phyloP scores from a whole-genome alignment of 1,284 basidiomycete genomes.

The Ganoderma boninense region DNA sequence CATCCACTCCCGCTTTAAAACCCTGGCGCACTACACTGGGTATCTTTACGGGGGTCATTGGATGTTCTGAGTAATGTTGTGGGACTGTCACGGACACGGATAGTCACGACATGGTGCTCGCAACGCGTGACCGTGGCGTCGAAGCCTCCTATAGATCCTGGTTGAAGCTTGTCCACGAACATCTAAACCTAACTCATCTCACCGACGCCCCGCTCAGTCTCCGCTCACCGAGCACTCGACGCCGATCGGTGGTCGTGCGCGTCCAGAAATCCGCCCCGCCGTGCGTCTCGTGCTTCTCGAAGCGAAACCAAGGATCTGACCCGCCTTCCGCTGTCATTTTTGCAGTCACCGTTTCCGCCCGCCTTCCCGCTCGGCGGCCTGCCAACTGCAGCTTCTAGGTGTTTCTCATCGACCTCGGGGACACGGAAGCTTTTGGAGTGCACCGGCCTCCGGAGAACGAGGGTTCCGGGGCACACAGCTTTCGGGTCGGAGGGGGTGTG shows the following conservation, averaged over 20 bases:
- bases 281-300: neutral
- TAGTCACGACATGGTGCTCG: neutral
- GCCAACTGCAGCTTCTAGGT: neutral
- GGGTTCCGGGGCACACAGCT: neutral
- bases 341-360: neutral
- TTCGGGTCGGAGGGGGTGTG: neutral
- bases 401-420: neutral
- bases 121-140: constrained; percentile 6
- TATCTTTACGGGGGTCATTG: neutral
- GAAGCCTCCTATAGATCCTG: too few species aligned
- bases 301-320: neutral
- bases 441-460: neutral
- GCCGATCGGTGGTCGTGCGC: neutral
- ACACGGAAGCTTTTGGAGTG: neutral
- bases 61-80: neutral
- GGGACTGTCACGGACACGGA: neutral
- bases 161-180: neutral
- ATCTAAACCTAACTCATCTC: neutral
- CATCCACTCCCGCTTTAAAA: neutral
- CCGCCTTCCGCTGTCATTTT: neutral
- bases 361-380: neutral
- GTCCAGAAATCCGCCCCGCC: neutral
- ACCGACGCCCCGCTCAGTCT: neutral
- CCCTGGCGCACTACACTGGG: neutral
- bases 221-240: neutral